A percentile compares a stretch with the other conserved stretches of the same genome.
Evolutionary conservation across 257 asterid species (phyloP).

Genomic region (Solanum microdontum): DNA sequence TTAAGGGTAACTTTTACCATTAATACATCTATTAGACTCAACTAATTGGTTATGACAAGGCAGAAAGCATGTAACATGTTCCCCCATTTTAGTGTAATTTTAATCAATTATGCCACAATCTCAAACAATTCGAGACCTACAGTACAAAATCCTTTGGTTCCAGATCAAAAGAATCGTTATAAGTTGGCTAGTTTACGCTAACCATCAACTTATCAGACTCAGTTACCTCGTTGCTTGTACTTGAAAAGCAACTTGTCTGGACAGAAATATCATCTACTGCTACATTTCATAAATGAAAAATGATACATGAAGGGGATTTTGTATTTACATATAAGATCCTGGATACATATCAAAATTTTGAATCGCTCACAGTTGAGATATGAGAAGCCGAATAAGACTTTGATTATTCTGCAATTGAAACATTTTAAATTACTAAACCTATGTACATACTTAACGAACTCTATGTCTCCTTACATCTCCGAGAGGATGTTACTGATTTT

Average conservation of each 20-base stretch:
- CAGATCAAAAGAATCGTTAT: not conserved
- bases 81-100: not conserved
- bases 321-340: not conserved
- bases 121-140: not conserved
- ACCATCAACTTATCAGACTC: not conserved
- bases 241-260: not conserved
- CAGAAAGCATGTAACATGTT: not conserved
- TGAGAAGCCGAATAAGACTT: not conserved
- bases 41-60: not conserved
- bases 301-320: not conserved
- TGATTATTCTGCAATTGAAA: not conserved
- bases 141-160: not conserved
- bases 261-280: not conserved
- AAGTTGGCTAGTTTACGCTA: not conserved
- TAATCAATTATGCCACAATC: not conserved
- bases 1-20: not conserved
- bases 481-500: slow-evolving; percentile 73
- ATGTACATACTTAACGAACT: slow-evolving; percentile 16
- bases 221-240: not conserved
- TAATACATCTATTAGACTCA: not conserved
- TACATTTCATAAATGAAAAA: not conserved
- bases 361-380: slow-evolving; percentile 1
- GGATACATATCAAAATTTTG: not conserved
- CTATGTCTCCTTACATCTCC: slow-evolving; percentile 44
- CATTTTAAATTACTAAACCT: not conserved